phyloP scores from a whole-genome alignment of 2,329 filamentous ascomycete species.

The Penicillium expansum region DNA sequence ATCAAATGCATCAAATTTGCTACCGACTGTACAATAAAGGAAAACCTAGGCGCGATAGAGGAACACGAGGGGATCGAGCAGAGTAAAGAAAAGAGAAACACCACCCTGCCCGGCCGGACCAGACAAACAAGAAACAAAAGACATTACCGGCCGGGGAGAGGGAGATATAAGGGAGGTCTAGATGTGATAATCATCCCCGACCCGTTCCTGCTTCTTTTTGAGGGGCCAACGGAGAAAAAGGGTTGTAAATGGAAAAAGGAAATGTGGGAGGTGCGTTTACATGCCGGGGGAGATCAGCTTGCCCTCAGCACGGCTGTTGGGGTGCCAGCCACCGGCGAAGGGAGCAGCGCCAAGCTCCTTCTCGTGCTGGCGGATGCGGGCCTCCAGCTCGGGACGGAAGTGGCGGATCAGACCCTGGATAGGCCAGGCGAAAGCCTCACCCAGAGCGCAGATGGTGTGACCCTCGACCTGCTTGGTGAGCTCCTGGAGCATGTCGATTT shows the following conservation, averaged over 20 bases:
- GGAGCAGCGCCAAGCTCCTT: slow-evolving; percentile 69
- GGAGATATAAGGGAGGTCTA: slow-evolving; percentile 21
- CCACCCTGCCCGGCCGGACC: slow-evolving; percentile 13
- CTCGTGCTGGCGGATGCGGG: slow-evolving; percentile 78
- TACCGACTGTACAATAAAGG: slow-evolving; percentile 30
- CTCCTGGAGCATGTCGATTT: slow-evolving; percentile 99
- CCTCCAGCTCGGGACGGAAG: slow-evolving; percentile 94
- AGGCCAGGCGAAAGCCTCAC: slow-evolving; percentile 98
- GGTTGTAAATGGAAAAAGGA: slow-evolving; percentile 4
- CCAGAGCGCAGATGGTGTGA: slow-evolving; percentile 96
- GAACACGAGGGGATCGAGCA: slow-evolving; percentile 24
- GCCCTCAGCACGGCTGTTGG: slow-evolving; percentile 71
- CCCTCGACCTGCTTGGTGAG: slow-evolving; percentile 99
- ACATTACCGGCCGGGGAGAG: slow-evolving; percentile 17
- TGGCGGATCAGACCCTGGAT: slow-evolving; percentile 97
- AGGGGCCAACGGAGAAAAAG: slow-evolving; percentile 12
- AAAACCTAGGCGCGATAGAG: slow-evolving; percentile 27
- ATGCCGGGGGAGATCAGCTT: slow-evolving; percentile 85
- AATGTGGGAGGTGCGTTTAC: slow-evolving; percentile 54
- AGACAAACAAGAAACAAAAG: slow-evolving; percentile 6
- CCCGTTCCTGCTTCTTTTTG: slow-evolving; percentile 21
- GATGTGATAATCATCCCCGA: slow-evolving; percentile 12
- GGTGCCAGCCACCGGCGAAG: slow-evolving; percentile 84
- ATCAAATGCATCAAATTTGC: slow-evolving; percentile 31
- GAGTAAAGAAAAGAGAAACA: slow-evolving; percentile 24